Evolutionary conservation across 148 eudicot genomes (phyloP), one percentile per base, ranked within the genome.

Genomic region (Camellia granthamiana): DNA sequence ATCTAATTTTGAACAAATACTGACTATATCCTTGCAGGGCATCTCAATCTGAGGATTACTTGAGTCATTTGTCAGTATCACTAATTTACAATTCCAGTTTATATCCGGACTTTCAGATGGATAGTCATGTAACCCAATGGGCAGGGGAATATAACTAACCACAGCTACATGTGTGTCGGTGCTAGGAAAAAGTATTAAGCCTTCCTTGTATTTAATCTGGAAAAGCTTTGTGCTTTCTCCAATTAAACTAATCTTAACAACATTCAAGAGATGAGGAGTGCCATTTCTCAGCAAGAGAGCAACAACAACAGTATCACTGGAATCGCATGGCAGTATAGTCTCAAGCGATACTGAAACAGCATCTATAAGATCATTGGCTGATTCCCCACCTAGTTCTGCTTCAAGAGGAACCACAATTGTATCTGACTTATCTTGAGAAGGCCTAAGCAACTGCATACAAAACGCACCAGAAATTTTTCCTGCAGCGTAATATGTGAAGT

Each of bases 181-280:
- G 77, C 87, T 85, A 44, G 98, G 95, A 71, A 90, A 93, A 82
- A 95, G 90, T 62, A 93, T 77, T 56, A 95, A 88, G 42, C 92
- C 94, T 81, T 90, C 92, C 43, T 84, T 62, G 77, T 84, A 91
- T 77, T 88, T 93, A 63, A 90, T 81, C 78, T 86, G 85, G 38
- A 95, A 83, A 85, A 72, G 81, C 69, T 85, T 76, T 16, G 78
- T 74, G 73, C 80, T 77, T n/a, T 88, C 87, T 74, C 87, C 83
- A 79, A 77, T 81, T 78, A 79, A 86, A 65, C 80, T 85, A 77
- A 93, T 84, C 80, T 72, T 84, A 76, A 86, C 60, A 78, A 91
- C 79, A 72, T 85, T 91, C 82, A 91, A 73, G 46, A 89, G 68
- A 76, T 89, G 54, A 64, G 86, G 85, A 42, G 86, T 90, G 81